Evolutionary conservation across 495 filamentous ascomycete genomes (phyloP).

Genomic region (Bathelium albidoporum): DNA sequence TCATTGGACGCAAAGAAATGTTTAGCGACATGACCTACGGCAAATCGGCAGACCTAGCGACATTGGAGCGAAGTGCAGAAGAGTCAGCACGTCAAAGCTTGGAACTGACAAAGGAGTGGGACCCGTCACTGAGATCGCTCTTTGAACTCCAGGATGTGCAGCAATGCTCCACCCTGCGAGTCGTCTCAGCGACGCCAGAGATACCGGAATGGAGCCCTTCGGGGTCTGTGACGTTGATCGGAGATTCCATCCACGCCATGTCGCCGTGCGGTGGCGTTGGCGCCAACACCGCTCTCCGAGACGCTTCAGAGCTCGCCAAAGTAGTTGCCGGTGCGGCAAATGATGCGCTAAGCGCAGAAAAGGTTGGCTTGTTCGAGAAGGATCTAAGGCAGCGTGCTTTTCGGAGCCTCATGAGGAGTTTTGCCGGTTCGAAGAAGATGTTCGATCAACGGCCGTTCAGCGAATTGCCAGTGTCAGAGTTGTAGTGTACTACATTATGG

Average conservation of each 20-base stretch:
- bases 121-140: slow-evolving; percentile 3
- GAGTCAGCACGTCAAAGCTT: slow-evolving; percentile 6
- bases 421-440: slow-evolving; percentile 8
- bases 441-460: slow-evolving; percentile 5
- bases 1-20: slow-evolving; percentile 10
- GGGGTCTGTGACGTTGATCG: slow-evolving; percentile 1
- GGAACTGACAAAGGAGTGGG: slow-evolving; percentile 17
- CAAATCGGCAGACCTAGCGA: neutral
- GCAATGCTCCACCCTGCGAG: slow-evolving; percentile 6
- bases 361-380: neutral
- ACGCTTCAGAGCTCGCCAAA: slow-evolving; percentile 28
- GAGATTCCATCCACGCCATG: slow-evolving; percentile 7
- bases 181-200: slow-evolving; percentile 1
- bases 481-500: neutral
- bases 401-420: slow-evolving; percentile 7
- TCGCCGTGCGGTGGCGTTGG: slow-evolving; percentile 6
- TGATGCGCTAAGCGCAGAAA: neutral
- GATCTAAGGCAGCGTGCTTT: slow-evolving; percentile 5
- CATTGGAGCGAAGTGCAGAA: slow-evolving; percentile 1
- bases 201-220: slow-evolving; percentile 26
- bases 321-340: slow-evolving; percentile 22
- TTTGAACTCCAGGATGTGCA: slow-evolving; percentile 6
- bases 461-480: neutral
- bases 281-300: slow-evolving; percentile 16
- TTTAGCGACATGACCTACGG: neutral